These are phyloP conservation scores for Phytophthora lateralis DNA, from an alignment of 352 stramenopile species.

Conservation along the genomic window DNA sequence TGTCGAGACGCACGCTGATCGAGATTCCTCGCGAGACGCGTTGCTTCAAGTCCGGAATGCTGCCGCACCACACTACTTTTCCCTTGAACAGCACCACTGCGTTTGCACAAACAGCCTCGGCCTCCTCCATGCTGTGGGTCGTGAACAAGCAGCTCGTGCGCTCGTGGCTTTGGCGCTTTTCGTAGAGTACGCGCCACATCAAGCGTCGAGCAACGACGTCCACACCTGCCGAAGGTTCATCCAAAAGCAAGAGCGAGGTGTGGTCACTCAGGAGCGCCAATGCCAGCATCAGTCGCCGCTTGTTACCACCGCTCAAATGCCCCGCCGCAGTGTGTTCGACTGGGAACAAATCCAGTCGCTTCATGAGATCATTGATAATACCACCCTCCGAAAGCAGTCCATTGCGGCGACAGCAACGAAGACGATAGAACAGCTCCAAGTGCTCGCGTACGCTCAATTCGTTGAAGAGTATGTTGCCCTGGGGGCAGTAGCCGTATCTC, in stretches of 20 bases:
- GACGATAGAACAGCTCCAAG: conserved; percentile 68
- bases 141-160: conserved; percentile 80
- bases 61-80: conserved; percentile 74
- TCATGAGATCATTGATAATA: conserved; percentile 52
- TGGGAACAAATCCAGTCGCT: conserved; percentile 62
- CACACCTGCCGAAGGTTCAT: conserved; percentile 83
- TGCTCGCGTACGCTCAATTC: conserved; percentile 80
- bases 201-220: conserved; percentile 79
- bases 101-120: conserved; percentile 83
- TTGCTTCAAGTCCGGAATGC: conserved; percentile 83
- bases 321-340: conserved; percentile 58
- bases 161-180: conserved; percentile 52
- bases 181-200: conserved; percentile 81
- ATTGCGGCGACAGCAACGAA: conserved; percentile 44
- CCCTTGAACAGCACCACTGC: conserved; percentile 80
- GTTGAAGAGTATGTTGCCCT: conserved; percentile 78
- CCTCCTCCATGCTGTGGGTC: conserved; percentile 88
- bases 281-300: conserved; percentile 80
- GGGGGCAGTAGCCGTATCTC: conserved; percentile 82
- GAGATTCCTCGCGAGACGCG: conserved; percentile 67
- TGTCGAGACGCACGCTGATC: conserved; percentile 71
- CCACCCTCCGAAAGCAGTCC: conserved; percentile 32
- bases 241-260: conserved; percentile 69
- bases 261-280: conserved; percentile 72
- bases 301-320: conserved; percentile 85